Evolutionary conservation across 441 rosid species (phyloP).

Genomic region (Arabidopsis hybrid): DNA sequence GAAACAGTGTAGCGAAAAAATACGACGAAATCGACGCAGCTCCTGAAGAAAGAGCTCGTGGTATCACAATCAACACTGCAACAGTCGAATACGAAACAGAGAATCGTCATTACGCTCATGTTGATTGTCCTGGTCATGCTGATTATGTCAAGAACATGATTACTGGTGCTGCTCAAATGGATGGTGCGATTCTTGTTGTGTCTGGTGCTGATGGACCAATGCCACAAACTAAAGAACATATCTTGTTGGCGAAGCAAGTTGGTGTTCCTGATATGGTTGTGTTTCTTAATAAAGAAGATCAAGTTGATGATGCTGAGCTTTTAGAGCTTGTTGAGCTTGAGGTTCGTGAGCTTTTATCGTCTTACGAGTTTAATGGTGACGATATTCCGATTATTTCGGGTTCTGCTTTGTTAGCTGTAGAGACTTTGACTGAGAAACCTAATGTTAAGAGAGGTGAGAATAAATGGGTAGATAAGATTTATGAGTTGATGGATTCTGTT

Average conservation of each 20-base stretch:
- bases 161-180: conserved; percentile 87
- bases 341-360: conserved; percentile 79
- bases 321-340: conserved; percentile 82
- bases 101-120: conserved; percentile 85
- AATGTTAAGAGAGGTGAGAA: conserved; percentile 63
- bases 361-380: conserved; percentile 81
- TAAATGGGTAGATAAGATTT: conserved; percentile 92
- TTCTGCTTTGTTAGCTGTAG: conserved; percentile 77
- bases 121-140: conserved; percentile 88
- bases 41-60: conserved; percentile 89
- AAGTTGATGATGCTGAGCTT: conserved; percentile 84
- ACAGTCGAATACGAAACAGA: conserved; percentile 88
- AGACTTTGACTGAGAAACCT: conserved; percentile 72
- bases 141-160: conserved; percentile 89
- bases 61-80: conserved; percentile 90
- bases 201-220: conserved; percentile 88
- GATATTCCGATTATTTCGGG: conserved; percentile 79
- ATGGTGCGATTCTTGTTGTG: conserved; percentile 78
- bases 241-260: conserved; percentile 79
- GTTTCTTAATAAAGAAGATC: conserved; percentile 88
- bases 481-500: conserved; percentile 87
- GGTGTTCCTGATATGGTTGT: conserved; percentile 91
- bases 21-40: conserved; percentile 96
- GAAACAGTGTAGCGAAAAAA: conserved; percentile 75
- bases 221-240: conserved; percentile 88